These are phyloP conservation scores for Trichoderma koningii DNA, from an alignment of 2,329 filamentous ascomycete genomes.

Conservation along the genomic window DNA sequence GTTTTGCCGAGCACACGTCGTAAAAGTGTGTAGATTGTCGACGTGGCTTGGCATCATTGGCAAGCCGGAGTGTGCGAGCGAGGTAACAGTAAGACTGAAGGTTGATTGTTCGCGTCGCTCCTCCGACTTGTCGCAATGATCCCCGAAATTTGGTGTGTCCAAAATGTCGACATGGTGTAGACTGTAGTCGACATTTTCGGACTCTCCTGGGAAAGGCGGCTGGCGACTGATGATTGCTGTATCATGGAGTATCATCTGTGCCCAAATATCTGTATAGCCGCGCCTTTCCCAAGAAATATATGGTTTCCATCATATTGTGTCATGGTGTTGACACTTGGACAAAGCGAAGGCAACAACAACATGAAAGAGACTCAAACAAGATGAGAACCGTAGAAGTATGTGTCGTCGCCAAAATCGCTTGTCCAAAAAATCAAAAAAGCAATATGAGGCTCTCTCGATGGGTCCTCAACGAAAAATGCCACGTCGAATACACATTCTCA, in stretches of 20 bases:
- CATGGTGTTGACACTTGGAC: background rate
- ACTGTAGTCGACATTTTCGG: background rate
- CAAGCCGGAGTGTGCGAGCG: conserved; percentile 1
- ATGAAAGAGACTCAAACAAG: background rate
- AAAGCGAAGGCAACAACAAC: background rate
- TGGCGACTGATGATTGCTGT: background rate
- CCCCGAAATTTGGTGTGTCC: conserved; percentile 1
- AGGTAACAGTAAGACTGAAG: background rate
- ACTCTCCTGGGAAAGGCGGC: background rate
- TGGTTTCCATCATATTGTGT: conserved; percentile 16
- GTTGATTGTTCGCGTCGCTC: background rate
- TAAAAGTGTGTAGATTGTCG: background rate
- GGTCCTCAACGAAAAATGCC: background rate
- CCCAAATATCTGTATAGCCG: background rate
- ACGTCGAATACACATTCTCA: conserved; percentile 14
- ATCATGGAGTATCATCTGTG: conserved; percentile 3
- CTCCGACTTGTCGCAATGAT: conserved; percentile 14
- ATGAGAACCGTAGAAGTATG: background rate
- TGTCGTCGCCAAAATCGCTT: background rate
- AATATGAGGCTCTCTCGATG: conserved; percentile 9
- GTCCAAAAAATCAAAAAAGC: conserved; percentile 19
- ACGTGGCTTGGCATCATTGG: conserved; percentile 16
- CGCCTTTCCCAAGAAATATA: background rate
- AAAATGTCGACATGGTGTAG: background rate
- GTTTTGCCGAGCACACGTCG: conserved; percentile 4